Base-by-base conservation (phyloP, 305 asterid species). In the Andrographis paniculata region DNA sequence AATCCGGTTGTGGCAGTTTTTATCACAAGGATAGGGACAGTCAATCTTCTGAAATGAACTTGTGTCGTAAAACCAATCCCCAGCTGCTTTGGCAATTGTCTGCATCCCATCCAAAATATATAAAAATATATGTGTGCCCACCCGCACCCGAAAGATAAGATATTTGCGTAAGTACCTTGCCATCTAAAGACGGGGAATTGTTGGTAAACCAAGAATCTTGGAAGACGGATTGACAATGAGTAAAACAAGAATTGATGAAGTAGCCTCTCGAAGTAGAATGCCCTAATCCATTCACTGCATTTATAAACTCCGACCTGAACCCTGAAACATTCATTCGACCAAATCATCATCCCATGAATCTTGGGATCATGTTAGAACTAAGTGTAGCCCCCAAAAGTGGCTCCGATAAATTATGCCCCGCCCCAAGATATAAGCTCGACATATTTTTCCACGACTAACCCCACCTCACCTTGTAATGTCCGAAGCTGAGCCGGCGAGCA, bases 161-260 rank as follows among this genome's bases (percentile, higher is more conserved):
- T 1, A n/a, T 31, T 7, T 9, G 38, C n/a, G 2, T 33, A 16
- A 23, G 17, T n/a, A 87, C 97, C 91, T 71, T 74, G 66, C 70
- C 50, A 53, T 51, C 41, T 54, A 85, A 56, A 45, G 22, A 20
- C 3, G 95, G 97, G 14, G 94, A 78, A 67, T 74, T 73, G 8
- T 28, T 20, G 17, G 77, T 62, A 10, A 77, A 52, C 97, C 95
- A 85, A 1, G 77, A 70, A 63, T 79, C 91, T 27, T 82, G 93
- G 50, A 42, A 65, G 61, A 75, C 94, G 0, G 84, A 77, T 68
- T 85, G 95, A 68, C 97, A 88, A 62, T 88, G 94, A 11, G 91
- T 82, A 0, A 64, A 85, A 76, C 95, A 88, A 2, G 91, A 72
- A 65, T 79, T 82, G 66, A 88, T 74, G 71, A 73, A 85, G 56